Percentiles rank a stretch among this genome's conserved stretches.
phyloP scores from a whole-genome alignment of 2,329 filamentous ascomycete genomes.

The Triangularia verruculosa region DNA sequence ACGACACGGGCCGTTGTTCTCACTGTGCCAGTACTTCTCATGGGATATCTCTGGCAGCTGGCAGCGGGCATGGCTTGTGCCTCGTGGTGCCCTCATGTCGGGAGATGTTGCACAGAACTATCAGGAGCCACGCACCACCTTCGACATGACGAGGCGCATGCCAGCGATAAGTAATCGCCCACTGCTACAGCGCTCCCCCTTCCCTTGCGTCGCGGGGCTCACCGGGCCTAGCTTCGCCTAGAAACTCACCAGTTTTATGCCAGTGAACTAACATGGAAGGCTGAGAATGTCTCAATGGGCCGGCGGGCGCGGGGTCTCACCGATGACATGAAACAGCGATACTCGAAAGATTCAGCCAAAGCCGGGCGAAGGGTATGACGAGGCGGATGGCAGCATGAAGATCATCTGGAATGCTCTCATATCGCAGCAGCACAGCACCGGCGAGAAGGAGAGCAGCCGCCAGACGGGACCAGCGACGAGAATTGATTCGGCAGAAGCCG shows the following conservation, averaged over 20 bases:
- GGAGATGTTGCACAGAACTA: not conserved
- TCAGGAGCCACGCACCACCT: not conserved
- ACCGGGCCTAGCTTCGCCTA: not conserved
- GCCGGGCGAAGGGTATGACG: conserved; percentile 13
- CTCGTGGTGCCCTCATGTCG: not conserved
- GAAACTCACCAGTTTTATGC: not conserved
- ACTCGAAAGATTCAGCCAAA: conserved; percentile 15
- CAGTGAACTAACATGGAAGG: conserved; percentile 4
- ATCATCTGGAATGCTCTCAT: conserved; percentile 1
- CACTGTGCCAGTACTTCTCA: conserved; percentile 19
- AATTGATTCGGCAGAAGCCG: conserved; percentile 27
- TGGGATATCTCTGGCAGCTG: not conserved
- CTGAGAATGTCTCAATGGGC: conserved; percentile 12
- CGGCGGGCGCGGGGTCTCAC: conserved; percentile 7
- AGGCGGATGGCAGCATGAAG: conserved; percentile 7
- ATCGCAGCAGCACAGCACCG: not conserved
- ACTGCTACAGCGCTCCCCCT: not conserved
- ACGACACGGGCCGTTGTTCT: not conserved
- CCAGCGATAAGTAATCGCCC: not conserved
- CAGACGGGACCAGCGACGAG: conserved; percentile 6
- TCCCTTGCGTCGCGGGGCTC: conserved; percentile 1
- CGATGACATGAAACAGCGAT: conserved; percentile 17
- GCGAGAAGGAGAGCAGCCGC: conserved; percentile 18
- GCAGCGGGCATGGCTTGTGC: not conserved
- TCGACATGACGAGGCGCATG: not conserved